Base-by-base conservation (phyloP, 306 rosid genomes). In the Gastrolobium villosum region DNA sequence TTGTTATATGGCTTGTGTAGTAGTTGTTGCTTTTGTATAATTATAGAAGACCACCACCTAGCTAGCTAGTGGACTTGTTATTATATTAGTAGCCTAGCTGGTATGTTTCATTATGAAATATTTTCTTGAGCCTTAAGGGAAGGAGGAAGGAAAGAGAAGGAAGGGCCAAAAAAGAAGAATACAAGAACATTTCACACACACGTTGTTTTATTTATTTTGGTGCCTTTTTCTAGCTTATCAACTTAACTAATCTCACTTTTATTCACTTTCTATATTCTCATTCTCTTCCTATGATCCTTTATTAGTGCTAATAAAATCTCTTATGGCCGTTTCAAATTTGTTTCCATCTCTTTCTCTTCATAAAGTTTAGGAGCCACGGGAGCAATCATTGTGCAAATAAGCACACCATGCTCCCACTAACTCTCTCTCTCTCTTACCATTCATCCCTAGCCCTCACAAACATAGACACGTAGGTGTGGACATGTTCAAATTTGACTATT, bases 311-410 rank as follows among this genome's bases (percentile, higher is more conserved):
- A 83, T 79, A 75, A 85, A 83, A 89, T 70, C 87, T 83, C 77
- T 48, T 57, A 1, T 28, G 66, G 43, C 45, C 6, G 52, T 78
- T 86, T 84, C 43, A 80, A 78, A 82, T 57, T 80, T 48, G 72
- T 66, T 78, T 78, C 78, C 45, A 35, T 65, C 74, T 82, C 73
- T 79, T 32, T 83, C 82, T 35, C 59, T 76, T 81, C 77, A 83
- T 73, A 90, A 89, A 87, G 91, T 80, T 81, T 83, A 74, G 86
- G 89, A 84, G 87, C 89, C 94, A 92, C 93, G 94, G 88, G 97
- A 88, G 89, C 90, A 92, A 92, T 94, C 62, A 94, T 94, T 92
- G 81, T 85, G 82, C 70, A 84, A 85, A 88, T 89, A 88, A 86
- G 81, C 79, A 75, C 90, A 90, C 85, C 76, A 79, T 85, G 85